phyloP scores from a whole-genome alignment of 805 yeast genomes.

The Teunomyces tritomae region DNA sequence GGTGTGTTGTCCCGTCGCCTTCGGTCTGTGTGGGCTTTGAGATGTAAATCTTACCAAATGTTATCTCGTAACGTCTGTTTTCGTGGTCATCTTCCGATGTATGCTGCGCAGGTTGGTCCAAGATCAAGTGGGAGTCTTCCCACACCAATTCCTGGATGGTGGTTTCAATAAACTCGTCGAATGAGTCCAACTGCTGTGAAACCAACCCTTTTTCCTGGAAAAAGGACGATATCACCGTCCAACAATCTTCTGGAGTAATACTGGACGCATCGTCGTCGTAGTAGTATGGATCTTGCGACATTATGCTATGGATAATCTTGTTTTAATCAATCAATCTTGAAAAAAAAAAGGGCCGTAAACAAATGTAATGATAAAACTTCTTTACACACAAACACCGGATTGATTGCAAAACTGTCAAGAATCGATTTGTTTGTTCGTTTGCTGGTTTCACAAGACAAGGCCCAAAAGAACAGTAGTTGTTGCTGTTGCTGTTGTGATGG shows the following conservation, averaged over 20 bases:
- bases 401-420: too few relatives aligned
- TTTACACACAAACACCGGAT: background rate
- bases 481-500: background rate
- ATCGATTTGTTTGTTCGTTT: too few relatives aligned
- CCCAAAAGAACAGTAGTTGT: too few relatives aligned
- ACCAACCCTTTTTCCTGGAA: conserved; percentile 96
- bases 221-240: conserved; percentile 96
- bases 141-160: conserved; percentile 95
- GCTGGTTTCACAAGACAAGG: too few relatives aligned
- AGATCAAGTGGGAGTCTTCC: conserved; percentile 89
- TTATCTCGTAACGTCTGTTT: conserved; percentile 89
- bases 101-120: conserved; percentile 98
- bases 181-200: conserved; percentile 96
- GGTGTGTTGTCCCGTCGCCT: conserved; percentile 99
- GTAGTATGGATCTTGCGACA: conserved; percentile 60
- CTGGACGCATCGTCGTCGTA: conserved; percentile 60
- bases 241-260: conserved; percentile 97
- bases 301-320: conserved; percentile 5
- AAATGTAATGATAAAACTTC: background rate
- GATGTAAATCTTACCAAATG: conserved; percentile 95
- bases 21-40: conserved; percentile 98
- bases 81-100: conserved; percentile 86
- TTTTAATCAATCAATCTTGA: background rate
- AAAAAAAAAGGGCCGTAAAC: background rate
- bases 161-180: conserved; percentile 95